Evolutionary conservation across 495 filamentous ascomycete genomes (phyloP), one percentile per base, ranked within the genome.

Genomic region (Trichoderma erinaceum): DNA sequence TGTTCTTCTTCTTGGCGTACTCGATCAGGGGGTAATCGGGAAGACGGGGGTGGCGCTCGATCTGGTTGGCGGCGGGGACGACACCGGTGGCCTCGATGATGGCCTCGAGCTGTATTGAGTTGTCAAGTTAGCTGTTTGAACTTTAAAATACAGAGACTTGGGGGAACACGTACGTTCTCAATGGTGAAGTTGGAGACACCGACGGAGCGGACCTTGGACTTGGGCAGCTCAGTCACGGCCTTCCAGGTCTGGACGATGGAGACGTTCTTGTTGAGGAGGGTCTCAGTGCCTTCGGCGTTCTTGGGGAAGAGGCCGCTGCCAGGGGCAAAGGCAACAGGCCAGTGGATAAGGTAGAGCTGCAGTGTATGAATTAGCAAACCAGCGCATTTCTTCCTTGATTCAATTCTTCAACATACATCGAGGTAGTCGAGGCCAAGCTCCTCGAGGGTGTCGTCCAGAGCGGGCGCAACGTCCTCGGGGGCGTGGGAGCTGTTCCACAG

Each of bases 181-280:
- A 81, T 77, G 44, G 68, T 78, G 74, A 79, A 79, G 79, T 83
- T 84, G 69, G 82, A 84, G 38, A 84, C 82, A 79, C 81, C 82
- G 63, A 84, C 73, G 70, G 81, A 73, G 65, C 82, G 79, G 65
- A 73, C 77, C 76, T 84, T 84, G 77, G 68, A 75, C 75, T 84
- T 83, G 73, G 80, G 79, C 63, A 84, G 79, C 76, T 83, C 73
- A 68, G 73, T 81, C 79, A 84, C 79, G 68, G 82, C 82, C 73
- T 77, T 82, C 81, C 80, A 84, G 73, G 81, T 84, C 67, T 84
- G 80, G 29, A 81, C 79, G 29, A 84, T 82, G 68, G 82, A 83
- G 68, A 84, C 73, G 64, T 66, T 71, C 61, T 82, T 77, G 35
- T 84, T 80, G 69, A 84, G 80, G 52, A 69, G 69, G 64, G 78